These are phyloP conservation scores for Herpetospermum pedunculosum DNA, from an alignment of 306 rosid species.

Conservation along the genomic window DNA sequence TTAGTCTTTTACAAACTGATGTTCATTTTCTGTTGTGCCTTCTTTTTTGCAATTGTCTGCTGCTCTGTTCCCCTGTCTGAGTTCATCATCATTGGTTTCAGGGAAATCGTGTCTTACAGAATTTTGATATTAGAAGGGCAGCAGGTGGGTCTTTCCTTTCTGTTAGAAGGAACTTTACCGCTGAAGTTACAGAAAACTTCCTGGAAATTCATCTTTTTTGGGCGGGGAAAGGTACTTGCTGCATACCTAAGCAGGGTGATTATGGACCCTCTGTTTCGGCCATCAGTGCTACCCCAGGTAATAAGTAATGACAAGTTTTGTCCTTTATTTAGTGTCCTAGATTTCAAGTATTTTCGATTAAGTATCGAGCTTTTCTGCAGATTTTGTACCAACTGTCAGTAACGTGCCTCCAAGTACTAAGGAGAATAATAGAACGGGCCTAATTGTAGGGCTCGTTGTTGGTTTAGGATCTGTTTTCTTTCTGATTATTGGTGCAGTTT, in stretches of 20 bases:
- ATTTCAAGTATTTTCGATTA: not conserved
- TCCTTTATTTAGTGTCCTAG: not conserved
- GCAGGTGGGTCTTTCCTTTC: conserved; percentile 47
- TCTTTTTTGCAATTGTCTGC: not conserved
- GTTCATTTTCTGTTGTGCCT: not conserved
- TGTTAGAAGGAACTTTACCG: conserved; percentile 20
- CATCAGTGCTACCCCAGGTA: conserved; percentile 66
- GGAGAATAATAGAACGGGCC: conserved; percentile 32
- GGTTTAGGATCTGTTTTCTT: conserved; percentile 43
- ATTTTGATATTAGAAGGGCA: conserved; percentile 54
- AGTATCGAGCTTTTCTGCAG: conserved; percentile 26
- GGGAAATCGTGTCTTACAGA: conserved; percentile 42
- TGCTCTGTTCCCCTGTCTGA: not conserved
- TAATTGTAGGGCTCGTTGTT: conserved; percentile 44
- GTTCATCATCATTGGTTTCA: conserved; percentile 10
- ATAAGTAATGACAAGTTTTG: conserved; percentile 3
- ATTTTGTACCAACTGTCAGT: conserved; percentile 44
- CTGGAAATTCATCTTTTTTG: conserved; percentile 74
- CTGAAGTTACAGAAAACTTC: conserved; percentile 43
- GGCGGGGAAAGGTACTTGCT: conserved; percentile 91
- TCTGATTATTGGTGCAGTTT: conserved; percentile 19
- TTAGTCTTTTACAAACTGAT: not conserved
- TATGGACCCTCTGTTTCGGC: conserved; percentile 76
- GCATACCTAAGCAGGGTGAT: conserved; percentile 46
- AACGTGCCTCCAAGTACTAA: conserved; percentile 36